Evolutionary conservation across 495 filamentous ascomycete genomes (phyloP), one percentile per base, ranked within the genome.

Genomic region (Evansstolkia leycettana): DNA sequence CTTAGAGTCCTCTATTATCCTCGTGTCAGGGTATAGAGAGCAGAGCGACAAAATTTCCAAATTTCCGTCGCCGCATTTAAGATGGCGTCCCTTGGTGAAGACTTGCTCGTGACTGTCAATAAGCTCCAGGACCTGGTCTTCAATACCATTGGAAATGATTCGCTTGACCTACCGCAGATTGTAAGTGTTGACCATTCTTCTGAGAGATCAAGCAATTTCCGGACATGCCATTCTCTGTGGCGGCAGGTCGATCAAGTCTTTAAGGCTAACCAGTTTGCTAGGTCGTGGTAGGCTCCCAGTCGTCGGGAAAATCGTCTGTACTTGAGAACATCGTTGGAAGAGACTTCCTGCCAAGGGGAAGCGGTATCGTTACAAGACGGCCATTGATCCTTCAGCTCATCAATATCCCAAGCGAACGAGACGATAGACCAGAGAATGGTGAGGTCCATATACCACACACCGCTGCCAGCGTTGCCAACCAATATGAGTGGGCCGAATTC

Each of bases 121-220:
- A 89, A 88, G 65, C 72, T 98, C 41, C 92, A 98, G 52, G 90
- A 99, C 61, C 62, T 99, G 51, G 90, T 98, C 39, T 96, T 98
- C 66, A 96, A 98, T 65, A 98, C 92, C 34, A 98, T 98, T 54
- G 92, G 90, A 54, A 94, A 90, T 64, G 90, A 99, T 55, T 95
- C 88, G 24, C 75, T 99, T 36, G 90, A 99, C 62, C 62, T 99
- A 27, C 90, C 90, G 35, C 90, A 99, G 59, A 99, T 99, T 66
- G 90, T 96, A 78, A 57, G 80, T 64, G n/a, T 26, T 25, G 12
- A 31, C 5, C 29, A n/a, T n/a, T n/a, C n/a, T n/a, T n/a, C n/a
- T n/a, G n/a, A n/a, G n/a, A n/a, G n/a, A n/a, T n/a, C n/a, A n/a
- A n/a, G n/a, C n/a, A n/a, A n/a, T 15, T 12, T 14, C 28, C 14